Evolutionary conservation across 2,329 filamentous ascomycete species (phyloP).

Genomic region (Stenocarpella maydis): DNA sequence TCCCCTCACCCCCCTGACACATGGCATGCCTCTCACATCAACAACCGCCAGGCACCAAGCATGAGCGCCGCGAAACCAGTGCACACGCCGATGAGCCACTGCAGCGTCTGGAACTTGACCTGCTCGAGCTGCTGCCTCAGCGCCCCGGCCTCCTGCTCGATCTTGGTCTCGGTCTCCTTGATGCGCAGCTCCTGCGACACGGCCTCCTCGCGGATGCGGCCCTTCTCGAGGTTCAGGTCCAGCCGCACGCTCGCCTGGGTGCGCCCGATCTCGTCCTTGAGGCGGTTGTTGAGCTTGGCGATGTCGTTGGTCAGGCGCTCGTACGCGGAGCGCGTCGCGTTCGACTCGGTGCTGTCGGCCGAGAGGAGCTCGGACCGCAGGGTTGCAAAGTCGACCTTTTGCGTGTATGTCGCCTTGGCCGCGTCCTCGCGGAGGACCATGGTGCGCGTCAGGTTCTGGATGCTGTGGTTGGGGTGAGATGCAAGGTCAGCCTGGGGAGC

Average conservation of each 20-base stretch:
- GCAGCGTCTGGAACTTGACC: conserved; percentile 96
- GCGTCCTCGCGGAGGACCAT: conserved; percentile 98
- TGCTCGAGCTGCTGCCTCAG: conserved; percentile 91
- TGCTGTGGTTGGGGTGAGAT: conserved; percentile 58
- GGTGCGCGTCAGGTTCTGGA: conserved; percentile 95
- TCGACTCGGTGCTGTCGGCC: conserved; percentile 88
- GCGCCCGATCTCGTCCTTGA: conserved; percentile 92
- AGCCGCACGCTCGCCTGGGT: conserved; percentile 93
- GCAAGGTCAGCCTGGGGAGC: background rate
- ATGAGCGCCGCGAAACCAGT: conserved; percentile 73
- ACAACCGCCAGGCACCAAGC: conserved; percentile 74
- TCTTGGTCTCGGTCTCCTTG: conserved; percentile 98
- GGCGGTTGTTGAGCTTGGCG: conserved; percentile 86
- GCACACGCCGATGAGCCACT: conserved; percentile 94
- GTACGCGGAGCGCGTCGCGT: conserved; percentile 87
- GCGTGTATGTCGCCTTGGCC: conserved; percentile 78
- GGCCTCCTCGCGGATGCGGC: conserved; percentile 93
- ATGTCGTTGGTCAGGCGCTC: conserved; percentile 94
- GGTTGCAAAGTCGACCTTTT: conserved; percentile 98
- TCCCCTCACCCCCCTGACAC: too few species aligned
- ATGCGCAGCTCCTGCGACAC: conserved; percentile 97
- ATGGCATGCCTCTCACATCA: conserved; percentile 62
- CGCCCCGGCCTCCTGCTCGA: conserved; percentile 95
- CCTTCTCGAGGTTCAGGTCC: conserved; percentile 96
- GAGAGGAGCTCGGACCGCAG: conserved; percentile 92